These are phyloP conservation scores for Paecilomyces variotii DNA, from an alignment of 2,329 filamentous ascomycete species.

Conservation along the genomic window DNA sequence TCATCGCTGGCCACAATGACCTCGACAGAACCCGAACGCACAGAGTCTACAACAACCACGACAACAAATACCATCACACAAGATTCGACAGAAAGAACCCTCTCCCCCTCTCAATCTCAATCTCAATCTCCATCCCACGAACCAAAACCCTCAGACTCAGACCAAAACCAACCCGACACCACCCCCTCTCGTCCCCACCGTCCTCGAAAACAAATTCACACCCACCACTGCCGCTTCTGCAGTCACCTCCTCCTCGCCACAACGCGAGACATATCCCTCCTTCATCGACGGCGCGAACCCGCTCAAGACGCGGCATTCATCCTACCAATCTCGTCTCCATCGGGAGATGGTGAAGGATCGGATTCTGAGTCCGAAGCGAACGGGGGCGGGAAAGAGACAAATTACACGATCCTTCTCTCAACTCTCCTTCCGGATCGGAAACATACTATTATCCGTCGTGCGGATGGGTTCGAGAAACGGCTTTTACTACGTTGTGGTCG, in stretches of 20 bases:
- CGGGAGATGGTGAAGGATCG: neutral
- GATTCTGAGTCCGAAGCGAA: neutral
- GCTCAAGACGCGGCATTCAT: constrained; percentile 50
- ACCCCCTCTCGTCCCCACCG: neutral
- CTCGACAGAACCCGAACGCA: neutral
- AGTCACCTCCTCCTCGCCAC: constrained; percentile 56
- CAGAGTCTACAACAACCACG: neutral
- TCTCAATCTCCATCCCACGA: no score
- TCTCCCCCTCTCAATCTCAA: neutral
- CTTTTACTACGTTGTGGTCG: constrained; percentile 51
- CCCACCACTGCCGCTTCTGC: constrained; percentile 57
- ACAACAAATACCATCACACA: neutral
- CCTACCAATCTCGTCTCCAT: constrained; percentile 42
- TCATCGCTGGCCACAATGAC: neutral
- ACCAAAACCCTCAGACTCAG: neutral
- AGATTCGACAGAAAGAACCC: neutral
- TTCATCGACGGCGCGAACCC: constrained; percentile 46
- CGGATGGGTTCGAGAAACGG: constrained; percentile 62
- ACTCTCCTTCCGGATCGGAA: constrained; percentile 41
- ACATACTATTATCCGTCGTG: constrained; percentile 45
- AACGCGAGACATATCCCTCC: constrained; percentile 43
- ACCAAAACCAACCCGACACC: neutral
- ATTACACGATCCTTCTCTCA: constrained; percentile 46
- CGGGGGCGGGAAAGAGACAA: constrained; percentile 11
- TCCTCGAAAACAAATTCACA: constrained; percentile 32